phyloP scores from a whole-genome alignment of 768 basidiomycete species.

The Pulveroboletus sp. region DNA sequence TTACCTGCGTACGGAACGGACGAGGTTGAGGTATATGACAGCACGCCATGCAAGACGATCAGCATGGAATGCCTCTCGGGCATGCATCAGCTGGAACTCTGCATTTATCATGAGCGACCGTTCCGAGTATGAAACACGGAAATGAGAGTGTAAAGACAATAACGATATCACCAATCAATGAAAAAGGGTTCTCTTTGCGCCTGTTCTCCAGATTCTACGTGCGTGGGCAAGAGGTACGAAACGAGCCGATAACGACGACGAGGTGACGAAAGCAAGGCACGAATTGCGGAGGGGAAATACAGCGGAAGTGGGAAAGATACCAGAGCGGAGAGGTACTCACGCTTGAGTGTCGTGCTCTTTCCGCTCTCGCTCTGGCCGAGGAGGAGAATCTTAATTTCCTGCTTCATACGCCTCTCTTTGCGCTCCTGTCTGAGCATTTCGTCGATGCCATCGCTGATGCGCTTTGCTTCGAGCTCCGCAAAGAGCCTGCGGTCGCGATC shows the following conservation, averaged over 20 bases:
- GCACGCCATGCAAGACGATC: constrained; percentile 85
- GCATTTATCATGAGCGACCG: constrained; percentile 22
- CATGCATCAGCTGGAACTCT: constrained; percentile 85
- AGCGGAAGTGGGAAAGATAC: constrained; percentile 6
- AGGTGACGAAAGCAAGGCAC: background rate
- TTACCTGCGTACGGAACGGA: constrained; percentile 75
- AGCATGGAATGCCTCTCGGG: constrained; percentile 71
- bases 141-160: constrained; percentile 4
- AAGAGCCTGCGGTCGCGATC: constrained; percentile 64
- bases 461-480: constrained; percentile 70
- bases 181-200: constrained; percentile 1
- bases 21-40: constrained; percentile 86
- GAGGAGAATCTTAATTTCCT: constrained; percentile 73
- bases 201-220: constrained; percentile 1
- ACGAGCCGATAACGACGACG: background rate
- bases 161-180: background rate
- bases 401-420: constrained; percentile 56
- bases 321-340: constrained; percentile 47
- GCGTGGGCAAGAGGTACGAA: background rate
- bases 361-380: constrained; percentile 90
- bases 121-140: constrained; percentile 1
- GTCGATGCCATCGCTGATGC: constrained; percentile 75
- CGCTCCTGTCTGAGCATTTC: constrained; percentile 69
- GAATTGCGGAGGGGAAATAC: background rate
- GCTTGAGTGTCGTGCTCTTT: constrained; percentile 85